These are phyloP conservation scores for Dryas octopetala DNA, from an alignment of 306 rosid genomes.

Conservation along the genomic window DNA sequence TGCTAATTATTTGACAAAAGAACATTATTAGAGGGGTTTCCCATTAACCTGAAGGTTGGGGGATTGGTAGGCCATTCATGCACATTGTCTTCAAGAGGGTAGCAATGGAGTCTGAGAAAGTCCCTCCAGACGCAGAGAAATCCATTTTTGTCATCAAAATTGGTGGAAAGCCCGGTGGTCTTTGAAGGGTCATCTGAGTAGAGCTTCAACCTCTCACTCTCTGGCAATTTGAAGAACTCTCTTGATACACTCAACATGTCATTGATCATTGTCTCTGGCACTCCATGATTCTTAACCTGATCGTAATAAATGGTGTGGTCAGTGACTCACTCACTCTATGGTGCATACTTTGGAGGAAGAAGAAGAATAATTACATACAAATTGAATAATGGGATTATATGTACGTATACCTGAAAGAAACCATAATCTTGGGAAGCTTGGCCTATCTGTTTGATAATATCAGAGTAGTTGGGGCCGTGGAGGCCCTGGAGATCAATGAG, in stretches of 20 bases:
- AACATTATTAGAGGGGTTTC: background rate
- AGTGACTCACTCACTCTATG: no score
- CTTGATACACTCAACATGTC: constrained; percentile 24
- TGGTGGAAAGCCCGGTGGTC: constrained; percentile 52
- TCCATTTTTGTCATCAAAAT: constrained; percentile 48
- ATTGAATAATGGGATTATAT: background rate
- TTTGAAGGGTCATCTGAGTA: constrained; percentile 52
- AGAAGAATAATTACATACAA: background rate
- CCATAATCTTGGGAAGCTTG: constrained; percentile 40
- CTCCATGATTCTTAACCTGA: constrained; percentile 51
- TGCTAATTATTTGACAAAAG: background rate
- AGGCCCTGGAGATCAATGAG: constrained; percentile 45
- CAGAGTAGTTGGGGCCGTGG: constrained; percentile 35
- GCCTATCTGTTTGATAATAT: constrained; percentile 36
- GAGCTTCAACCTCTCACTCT: constrained; percentile 48
- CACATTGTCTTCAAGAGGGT: constrained; percentile 41
- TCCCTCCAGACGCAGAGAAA: constrained; percentile 50
- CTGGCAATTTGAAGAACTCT: constrained; percentile 46
- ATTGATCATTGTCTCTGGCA: constrained; percentile 25
- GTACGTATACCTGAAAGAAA: constrained; percentile 40
- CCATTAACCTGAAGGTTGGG: constrained; percentile 38
- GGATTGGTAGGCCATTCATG: constrained; percentile 55
- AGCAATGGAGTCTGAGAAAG: constrained; percentile 48
- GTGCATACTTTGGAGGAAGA: no score
- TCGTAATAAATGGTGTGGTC: background rate